Percentiles rank a stretch among this genome's conserved stretches.
Evolutionary conservation across 2,329 filamentous ascomycete species (phyloP).

Genomic region (Epicoccum nigrum): DNA sequence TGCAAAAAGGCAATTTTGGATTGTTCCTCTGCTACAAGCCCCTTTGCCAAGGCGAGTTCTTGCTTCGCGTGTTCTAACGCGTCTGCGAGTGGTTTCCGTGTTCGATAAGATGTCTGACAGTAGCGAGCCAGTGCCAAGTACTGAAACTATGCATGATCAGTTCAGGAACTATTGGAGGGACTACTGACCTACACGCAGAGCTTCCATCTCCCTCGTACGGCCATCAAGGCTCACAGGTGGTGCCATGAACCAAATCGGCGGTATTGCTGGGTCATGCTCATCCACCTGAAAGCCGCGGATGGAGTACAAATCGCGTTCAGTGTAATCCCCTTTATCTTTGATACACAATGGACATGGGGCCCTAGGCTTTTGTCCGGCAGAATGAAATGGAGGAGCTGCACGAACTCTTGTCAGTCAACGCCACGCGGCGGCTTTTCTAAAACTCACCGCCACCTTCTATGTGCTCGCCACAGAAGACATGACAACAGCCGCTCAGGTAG

Average conservation of each 20-base stretch:
- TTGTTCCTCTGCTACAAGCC: slow-evolving; percentile 46
- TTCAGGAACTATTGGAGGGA: neutral
- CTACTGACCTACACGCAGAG: slow-evolving; percentile 45
- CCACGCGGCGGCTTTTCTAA: neutral
- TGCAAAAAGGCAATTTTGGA: slow-evolving; percentile 35
- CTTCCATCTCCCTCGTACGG: slow-evolving; percentile 48
- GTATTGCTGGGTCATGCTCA: slow-evolving; percentile 53
- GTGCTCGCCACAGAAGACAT: slow-evolving; percentile 57
- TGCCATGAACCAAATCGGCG: slow-evolving; percentile 50
- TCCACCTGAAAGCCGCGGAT: slow-evolving; percentile 52
- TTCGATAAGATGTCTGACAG: slow-evolving; percentile 29
- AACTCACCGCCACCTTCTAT: slow-evolving; percentile 56
- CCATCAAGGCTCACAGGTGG: slow-evolving; percentile 53
- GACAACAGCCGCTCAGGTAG: slow-evolving; percentile 57
- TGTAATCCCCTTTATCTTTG: slow-evolving; percentile 43
- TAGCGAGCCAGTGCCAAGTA: slow-evolving; percentile 46
- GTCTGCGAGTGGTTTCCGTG: slow-evolving; percentile 25
- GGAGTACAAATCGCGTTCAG: slow-evolving; percentile 50
- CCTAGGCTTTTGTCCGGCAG: slow-evolving; percentile 47
- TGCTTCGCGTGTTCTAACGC: slow-evolving; percentile 25
- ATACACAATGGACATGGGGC: slow-evolving; percentile 55
- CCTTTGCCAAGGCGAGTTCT: slow-evolving; percentile 36
- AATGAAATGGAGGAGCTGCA: slow-evolving; percentile 55
- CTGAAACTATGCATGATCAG: slow-evolving; percentile 52
- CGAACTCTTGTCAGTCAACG: neutral